phyloP scores from a whole-genome alignment of 2,329 filamentous ascomycete genomes.

The Cladosporium sp. region DNA sequence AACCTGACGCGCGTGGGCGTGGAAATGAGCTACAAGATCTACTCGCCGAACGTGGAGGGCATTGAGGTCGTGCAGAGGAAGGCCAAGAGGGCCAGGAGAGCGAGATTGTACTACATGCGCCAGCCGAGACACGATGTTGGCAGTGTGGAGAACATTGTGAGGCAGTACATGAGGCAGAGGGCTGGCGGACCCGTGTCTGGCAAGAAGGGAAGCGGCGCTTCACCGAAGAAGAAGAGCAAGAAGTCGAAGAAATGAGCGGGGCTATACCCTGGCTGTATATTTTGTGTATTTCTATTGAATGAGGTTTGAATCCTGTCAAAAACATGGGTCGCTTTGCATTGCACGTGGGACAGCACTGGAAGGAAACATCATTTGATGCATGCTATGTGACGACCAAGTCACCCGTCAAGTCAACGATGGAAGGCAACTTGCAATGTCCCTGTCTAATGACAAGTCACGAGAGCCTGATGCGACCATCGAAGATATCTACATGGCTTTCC shows the following conservation, averaged over 20 bases:
- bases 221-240: constrained; percentile 32
- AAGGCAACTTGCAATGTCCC: neutral
- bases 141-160: constrained; percentile 77
- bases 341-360: neutral
- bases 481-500: neutral
- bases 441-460: neutral
- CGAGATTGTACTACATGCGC: constrained; percentile 87
- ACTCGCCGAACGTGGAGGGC: constrained; percentile 81
- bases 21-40: constrained; percentile 98
- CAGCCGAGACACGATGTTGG: constrained; percentile 84
- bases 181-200: constrained; percentile 35
- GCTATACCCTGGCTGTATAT: neutral
- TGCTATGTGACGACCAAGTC: too few relatives aligned
- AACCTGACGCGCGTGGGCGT: constrained; percentile 83
- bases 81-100: constrained; percentile 80
- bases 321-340: neutral
- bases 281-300: constrained; percentile 10
- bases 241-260: constrained; percentile 32
- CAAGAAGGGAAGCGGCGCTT: constrained; percentile 19
- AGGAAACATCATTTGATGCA: neutral
- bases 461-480: neutral
- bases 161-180: constrained; percentile 61
- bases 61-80: constrained; percentile 91
- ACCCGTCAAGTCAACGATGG: neutral
- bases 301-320: neutral